These are phyloP conservation scores for Actinomortierella wolfii DNA, from an alignment of 371 early-diverging fungal genomes.

Conservation along the genomic window DNA sequence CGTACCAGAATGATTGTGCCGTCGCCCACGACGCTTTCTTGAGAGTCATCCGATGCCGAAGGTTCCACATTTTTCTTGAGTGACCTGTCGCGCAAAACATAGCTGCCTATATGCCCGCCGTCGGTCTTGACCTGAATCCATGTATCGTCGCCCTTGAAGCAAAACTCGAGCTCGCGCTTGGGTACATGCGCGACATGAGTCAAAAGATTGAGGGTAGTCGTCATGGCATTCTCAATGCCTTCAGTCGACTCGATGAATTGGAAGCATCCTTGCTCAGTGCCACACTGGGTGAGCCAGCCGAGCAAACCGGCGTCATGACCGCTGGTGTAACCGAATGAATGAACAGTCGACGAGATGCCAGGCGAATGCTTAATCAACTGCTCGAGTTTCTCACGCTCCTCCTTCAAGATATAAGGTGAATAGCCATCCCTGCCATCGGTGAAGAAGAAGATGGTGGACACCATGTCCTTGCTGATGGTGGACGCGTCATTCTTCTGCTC, in stretches of 20 bases:
- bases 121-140: slow-evolving; percentile 34
- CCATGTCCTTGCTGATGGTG: slow-evolving; percentile 14
- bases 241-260: slow-evolving; percentile 39
- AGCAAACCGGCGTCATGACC: slow-evolving; percentile 36
- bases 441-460: slow-evolving; percentile 35
- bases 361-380: slow-evolving; percentile 10
- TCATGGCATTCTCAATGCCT: slow-evolving; percentile 36
- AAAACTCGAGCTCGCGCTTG: slow-evolving; percentile 19
- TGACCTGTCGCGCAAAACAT: slow-evolving; percentile 14
- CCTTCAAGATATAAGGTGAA: background rate
- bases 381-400: slow-evolving; percentile 9
- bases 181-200: slow-evolving; percentile 19
- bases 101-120: slow-evolving; percentile 15
- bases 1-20: too few relatives aligned
- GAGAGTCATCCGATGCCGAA: too few relatives aligned
- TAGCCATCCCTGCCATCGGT: slow-evolving; percentile 35
- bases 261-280: slow-evolving; percentile 29
- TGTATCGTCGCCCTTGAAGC: slow-evolving; percentile 5
- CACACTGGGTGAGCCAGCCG: slow-evolving; percentile 31
- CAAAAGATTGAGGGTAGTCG: slow-evolving; percentile 26
- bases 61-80: too few relatives aligned
- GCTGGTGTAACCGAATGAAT: slow-evolving; percentile 35
- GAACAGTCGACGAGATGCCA: slow-evolving; percentile 22
- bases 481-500: background rate
- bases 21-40: too few relatives aligned